These are phyloP conservation scores for Phytophthora idaei DNA, from an alignment of 352 stramenopile species.

Conservation along the genomic window DNA sequence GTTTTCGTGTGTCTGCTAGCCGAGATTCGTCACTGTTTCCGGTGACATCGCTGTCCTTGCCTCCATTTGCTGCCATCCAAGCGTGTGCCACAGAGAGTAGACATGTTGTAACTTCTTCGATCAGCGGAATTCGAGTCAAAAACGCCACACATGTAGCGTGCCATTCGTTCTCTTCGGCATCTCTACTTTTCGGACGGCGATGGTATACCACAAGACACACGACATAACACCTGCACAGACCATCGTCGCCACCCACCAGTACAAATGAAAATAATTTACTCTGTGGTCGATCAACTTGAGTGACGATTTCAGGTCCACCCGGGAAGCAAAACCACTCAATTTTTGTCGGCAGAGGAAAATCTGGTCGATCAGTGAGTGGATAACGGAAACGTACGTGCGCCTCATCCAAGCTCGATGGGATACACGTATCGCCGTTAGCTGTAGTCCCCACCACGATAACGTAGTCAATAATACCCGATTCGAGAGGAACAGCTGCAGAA, in stretches of 20 bases:
- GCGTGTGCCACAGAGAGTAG: constrained; percentile 57
- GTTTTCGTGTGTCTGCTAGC: constrained; percentile 32
- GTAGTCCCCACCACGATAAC: constrained; percentile 65
- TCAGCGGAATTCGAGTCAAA: constrained; percentile 67
- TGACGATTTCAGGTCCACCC: constrained; percentile 62
- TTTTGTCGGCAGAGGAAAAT: constrained; percentile 83
- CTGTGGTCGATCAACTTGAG: constrained; percentile 45
- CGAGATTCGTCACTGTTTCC: not conserved
- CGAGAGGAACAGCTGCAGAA: constrained; percentile 42
- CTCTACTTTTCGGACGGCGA: constrained; percentile 19
- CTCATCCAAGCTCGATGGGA: constrained; percentile 36
- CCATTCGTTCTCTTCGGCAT: constrained; percentile 46
- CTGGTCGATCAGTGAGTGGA: constrained; percentile 50
- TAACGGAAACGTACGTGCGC: constrained; percentile 71
- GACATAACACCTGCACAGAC: constrained; percentile 69
- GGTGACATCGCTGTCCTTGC: not conserved
- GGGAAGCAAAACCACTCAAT: constrained; percentile 92
- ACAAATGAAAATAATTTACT: constrained; percentile 83
- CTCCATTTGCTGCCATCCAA: constrained; percentile 46
- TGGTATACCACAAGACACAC: constrained; percentile 80
- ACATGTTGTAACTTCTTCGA: constrained; percentile 58
- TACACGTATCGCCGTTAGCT: not conserved
- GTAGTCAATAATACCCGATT: constrained; percentile 78
- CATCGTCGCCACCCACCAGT: constrained; percentile 76
- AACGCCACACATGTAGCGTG: constrained; percentile 75